Base-by-base conservation (phyloP, 176 grass and related monocot genomes). In the Ampelocalamus luodianensis region DNA sequence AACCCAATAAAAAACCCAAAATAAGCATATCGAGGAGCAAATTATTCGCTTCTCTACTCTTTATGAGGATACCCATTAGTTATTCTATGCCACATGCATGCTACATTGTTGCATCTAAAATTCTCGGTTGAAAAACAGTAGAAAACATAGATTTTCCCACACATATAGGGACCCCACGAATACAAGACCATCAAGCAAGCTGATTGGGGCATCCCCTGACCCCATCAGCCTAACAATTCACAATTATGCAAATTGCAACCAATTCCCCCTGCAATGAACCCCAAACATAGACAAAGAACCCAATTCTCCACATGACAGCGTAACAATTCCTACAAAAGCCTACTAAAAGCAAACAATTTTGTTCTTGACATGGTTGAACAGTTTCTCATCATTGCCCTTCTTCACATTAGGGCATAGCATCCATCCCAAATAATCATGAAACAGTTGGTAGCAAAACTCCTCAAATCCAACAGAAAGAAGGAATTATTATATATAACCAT, bases 151-250 rank as follows among this genome's bases (percentile, higher is more conserved):
- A 4, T 50, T 24, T 69, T 18, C 26, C 4, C 29, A 26, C 16
- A 17, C 13, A 26, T 37, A 18, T 37, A 76, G 29, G 29, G 22
- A 32, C 23, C 13, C 11, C 1, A 18, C 69, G 6, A 46, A 59
- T 10, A 6, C 39, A 60, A 72, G n/a, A 45, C 10, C 29, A 58
- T 56, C 4, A 74, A 48, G 20, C 6, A 82, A 66, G 13, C 10
- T 61, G 13, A 62, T 26, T 24, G 6, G n/a, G 1, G 50, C 16
- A 42, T 49, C 40, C 16, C 69, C 49, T 65, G 32, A 65, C 0
- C 46, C 34, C 24, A 76, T 73, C 58, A 74, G 20, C 82, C 60
- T 37, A 29, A 40, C 60, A 67, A 73, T 73, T 74, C 8, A 38
- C 42, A 61, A 9, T 16, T 20, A 58, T 45, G n/a, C 39, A 12